Evolutionary conservation across 1,284 basidiomycete genomes (phyloP).

Genomic region (Malassezia sp.): DNA sequence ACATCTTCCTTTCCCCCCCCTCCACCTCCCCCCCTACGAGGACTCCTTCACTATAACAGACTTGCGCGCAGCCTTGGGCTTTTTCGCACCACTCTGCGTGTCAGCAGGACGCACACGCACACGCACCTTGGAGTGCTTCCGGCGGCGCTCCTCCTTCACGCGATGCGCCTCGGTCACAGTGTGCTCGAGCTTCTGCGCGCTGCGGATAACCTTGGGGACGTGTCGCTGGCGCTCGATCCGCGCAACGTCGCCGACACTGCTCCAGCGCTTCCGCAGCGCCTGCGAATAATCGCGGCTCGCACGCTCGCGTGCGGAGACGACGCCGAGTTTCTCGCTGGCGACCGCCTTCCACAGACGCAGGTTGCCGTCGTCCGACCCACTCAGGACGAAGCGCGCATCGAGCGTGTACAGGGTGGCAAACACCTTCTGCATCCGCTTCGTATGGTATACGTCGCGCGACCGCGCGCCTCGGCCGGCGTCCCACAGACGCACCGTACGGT

Average conservation of each 20-base stretch:
- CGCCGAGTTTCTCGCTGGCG: slow-evolving; percentile 81
- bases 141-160: slow-evolving; percentile 83
- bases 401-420: slow-evolving; percentile 57
- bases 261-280: slow-evolving; percentile 78
- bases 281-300: slow-evolving; percentile 86
- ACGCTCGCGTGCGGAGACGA: slow-evolving; percentile 80
- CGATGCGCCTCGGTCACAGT: slow-evolving; percentile 82
- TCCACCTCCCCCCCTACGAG: slow-evolving; percentile 17
- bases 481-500: slow-evolving; percentile 88
- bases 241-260: slow-evolving; percentile 58
- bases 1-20: neutral
- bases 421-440: slow-evolving; percentile 95
- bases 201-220: slow-evolving; percentile 78
- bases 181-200: slow-evolving; percentile 72
- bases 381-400: slow-evolving; percentile 82
- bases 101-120: neutral
- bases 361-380: slow-evolving; percentile 93
- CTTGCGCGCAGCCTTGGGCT: slow-evolving; percentile 83
- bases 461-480: slow-evolving; percentile 66
- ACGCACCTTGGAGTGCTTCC: slow-evolving; percentile 52
- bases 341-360: slow-evolving; percentile 92
- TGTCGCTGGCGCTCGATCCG: slow-evolving; percentile 72
- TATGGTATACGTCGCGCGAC: slow-evolving; percentile 84
- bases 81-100: slow-evolving; percentile 65
- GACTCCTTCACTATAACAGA: slow-evolving; percentile 28